These are phyloP conservation scores for Collybiopsis luxurians DNA, from an alignment of 768 basidiomycete species.

Conservation along the genomic window DNA sequence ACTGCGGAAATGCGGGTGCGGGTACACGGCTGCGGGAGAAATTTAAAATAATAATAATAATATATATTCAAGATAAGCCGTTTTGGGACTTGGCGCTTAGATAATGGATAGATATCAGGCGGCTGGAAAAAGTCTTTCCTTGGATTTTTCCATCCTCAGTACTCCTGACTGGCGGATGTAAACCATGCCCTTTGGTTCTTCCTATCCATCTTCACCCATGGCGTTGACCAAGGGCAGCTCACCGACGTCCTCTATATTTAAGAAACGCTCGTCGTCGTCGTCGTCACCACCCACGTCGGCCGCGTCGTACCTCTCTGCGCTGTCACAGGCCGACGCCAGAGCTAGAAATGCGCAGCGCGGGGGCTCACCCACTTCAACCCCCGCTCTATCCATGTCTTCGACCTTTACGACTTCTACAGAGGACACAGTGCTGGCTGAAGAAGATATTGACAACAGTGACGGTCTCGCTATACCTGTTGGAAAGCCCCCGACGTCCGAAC, in stretches of 20 bases:
- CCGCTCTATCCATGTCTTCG: slow-evolving; percentile 72
- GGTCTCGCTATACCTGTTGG: slow-evolving; percentile 55
- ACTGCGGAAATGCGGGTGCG: too few species aligned
- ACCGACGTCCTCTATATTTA: slow-evolving; percentile 52
- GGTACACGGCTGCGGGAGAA: too few species aligned
- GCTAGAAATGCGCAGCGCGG: slow-evolving; percentile 45
- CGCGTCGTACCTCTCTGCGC: slow-evolving; percentile 57
- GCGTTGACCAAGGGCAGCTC: slow-evolving; percentile 53
- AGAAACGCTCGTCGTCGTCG: slow-evolving; percentile 41
- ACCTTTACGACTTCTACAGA: slow-evolving; percentile 68
- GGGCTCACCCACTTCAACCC: slow-evolving; percentile 63
- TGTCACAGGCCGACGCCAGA: slow-evolving; percentile 66
- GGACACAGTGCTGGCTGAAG: slow-evolving; percentile 60
- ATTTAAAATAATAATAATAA: too few species aligned
- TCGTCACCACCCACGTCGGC: slow-evolving; percentile 46
- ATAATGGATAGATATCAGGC: too few species aligned
- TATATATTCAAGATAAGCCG: too few species aligned
- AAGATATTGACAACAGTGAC: slow-evolving; percentile 47
- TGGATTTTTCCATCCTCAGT: slow-evolving; percentile 5
- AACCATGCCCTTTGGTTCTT: neutral
- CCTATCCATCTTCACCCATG: slow-evolving; percentile 51
- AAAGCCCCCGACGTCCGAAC: slow-evolving; percentile 77
- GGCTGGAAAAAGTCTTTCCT: too few species aligned
- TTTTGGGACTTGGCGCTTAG: too few species aligned
- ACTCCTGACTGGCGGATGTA: neutral